These are phyloP conservation scores for Trichosporon ovoides DNA, from an alignment of 1,284 basidiomycete species.

Conservation along the genomic window DNA sequence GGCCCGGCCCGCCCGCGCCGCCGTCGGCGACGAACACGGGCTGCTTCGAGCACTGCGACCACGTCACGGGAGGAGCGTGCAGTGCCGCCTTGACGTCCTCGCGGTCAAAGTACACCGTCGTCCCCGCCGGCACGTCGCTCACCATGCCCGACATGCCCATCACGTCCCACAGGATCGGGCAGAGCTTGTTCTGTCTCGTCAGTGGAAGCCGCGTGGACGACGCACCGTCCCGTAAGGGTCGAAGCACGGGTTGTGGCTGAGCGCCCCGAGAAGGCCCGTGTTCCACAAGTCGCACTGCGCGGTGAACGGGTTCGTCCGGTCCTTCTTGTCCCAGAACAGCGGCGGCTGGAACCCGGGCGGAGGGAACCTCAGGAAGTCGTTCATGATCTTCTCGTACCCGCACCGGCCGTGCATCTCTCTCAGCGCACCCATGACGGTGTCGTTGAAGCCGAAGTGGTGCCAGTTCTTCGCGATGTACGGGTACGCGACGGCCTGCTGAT, in stretches of 20 bases:
- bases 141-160: constrained; percentile 63
- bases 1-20: constrained; percentile 44
- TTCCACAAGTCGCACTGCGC: constrained; percentile 63
- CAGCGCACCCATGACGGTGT: constrained; percentile 60
- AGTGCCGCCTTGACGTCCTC: constrained; percentile 65
- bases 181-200: constrained; percentile 35
- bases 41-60: constrained; percentile 59
- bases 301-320: constrained; percentile 15
- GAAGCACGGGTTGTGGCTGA: constrained; percentile 65
- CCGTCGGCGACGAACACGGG: constrained; percentile 55
- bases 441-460: constrained; percentile 27
- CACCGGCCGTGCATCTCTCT: constrained; percentile 56
- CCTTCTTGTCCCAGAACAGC: constrained; percentile 15
- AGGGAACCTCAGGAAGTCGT: constrained; percentile 60
- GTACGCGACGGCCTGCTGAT: constrained; percentile 59
- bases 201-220: neutral
- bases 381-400: constrained; percentile 60
- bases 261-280: constrained; percentile 57
- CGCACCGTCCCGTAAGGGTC: constrained; percentile 64
- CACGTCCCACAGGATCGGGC: constrained; percentile 64
- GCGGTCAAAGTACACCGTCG: constrained; percentile 59
- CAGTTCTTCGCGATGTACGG: constrained; percentile 13
- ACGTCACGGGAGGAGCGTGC: constrained; percentile 61
- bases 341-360: constrained; percentile 51
- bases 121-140: neutral